Percentiles rank a stretch among this genome's conserved stretches.
Evolutionary conservation across 768 basidiomycete species (phyloP).

Genomic region (Lactarius pseudohatsudake): DNA sequence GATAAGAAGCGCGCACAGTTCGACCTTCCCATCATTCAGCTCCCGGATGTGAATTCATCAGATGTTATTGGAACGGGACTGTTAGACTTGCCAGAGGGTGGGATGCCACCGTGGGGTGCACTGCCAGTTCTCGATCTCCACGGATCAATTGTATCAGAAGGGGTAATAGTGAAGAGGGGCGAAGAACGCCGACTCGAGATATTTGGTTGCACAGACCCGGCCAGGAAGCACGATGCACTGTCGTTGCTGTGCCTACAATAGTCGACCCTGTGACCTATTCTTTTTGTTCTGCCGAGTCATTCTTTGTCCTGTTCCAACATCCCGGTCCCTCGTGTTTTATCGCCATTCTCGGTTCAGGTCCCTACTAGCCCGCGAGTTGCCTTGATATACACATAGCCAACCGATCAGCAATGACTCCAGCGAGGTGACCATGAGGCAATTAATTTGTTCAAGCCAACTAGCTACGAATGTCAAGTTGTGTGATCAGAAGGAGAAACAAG

Average conservation of each 20-base stretch:
- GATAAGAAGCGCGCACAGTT: constrained; percentile 63
- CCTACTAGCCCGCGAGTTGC: neutral
- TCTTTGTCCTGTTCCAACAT: neutral
- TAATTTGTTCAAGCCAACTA: neutral
- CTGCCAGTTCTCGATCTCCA: constrained; percentile 69
- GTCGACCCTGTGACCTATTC: neutral
- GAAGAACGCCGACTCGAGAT: constrained; percentile 31
- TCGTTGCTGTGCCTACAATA: constrained; percentile 31
- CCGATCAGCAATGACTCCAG: neutral
- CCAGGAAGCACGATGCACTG: constrained; percentile 24
- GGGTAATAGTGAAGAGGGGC: constrained; percentile 38
- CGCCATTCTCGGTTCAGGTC: neutral
- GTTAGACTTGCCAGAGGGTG: constrained; percentile 56
- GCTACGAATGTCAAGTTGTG: neutral
- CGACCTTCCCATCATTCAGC: constrained; percentile 64
- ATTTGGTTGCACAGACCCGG: constrained; percentile 30
- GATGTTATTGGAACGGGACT: constrained; percentile 38
- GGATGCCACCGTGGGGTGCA: constrained; percentile 50
- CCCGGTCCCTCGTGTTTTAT: neutral
- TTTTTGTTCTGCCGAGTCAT: neutral
- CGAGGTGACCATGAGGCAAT: neutral
- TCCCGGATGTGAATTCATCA: constrained; percentile 37
- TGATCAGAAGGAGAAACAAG: neutral
- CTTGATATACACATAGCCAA: neutral
- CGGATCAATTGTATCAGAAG: constrained; percentile 38